Conservation (phyloP, 2,329 filamentous ascomycete genomes). For the Aspergillus pseudotamarii region DNA sequence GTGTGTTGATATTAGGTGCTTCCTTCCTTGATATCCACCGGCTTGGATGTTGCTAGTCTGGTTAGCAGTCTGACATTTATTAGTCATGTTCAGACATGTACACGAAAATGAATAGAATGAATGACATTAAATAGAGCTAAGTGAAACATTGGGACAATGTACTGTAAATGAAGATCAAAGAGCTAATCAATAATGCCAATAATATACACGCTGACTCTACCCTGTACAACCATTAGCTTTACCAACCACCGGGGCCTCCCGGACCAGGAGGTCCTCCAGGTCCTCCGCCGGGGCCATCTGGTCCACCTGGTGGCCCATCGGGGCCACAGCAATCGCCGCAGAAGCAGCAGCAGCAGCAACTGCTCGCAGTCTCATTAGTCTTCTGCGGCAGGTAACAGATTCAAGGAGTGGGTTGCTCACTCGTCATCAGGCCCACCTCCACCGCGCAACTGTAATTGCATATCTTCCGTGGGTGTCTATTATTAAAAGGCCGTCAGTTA, state of each 20-base stretch:
- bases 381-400: neutral
- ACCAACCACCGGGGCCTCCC: conserved; percentile 11
- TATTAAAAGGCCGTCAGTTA: neutral
- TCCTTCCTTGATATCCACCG: neutral
- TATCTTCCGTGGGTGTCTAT: neutral
- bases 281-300: conserved; percentile 1
- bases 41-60: neutral
- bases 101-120: too few species aligned
- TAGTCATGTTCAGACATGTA: too few species aligned
- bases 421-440: conserved; percentile 11
- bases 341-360: conserved; percentile 12
- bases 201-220: neutral
- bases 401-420: neutral
- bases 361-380: neutral
- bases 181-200: neutral
- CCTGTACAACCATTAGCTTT: neutral
- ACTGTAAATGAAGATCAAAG: too few species aligned
- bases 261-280: conserved; percentile 2
- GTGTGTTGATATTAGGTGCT: neutral
- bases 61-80: too few species aligned
- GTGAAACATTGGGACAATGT: too few species aligned
- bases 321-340: conserved; percentile 11
- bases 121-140: too few species aligned
- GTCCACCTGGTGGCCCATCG: conserved; percentile 6
- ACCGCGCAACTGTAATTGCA: conserved; percentile 6